Percentiles rank a stretch among this genome's conserved stretches.
These are phyloP conservation scores for Pichia exigua DNA, from an alignment of 805 yeast genomes.

Conservation along the genomic window DNA sequence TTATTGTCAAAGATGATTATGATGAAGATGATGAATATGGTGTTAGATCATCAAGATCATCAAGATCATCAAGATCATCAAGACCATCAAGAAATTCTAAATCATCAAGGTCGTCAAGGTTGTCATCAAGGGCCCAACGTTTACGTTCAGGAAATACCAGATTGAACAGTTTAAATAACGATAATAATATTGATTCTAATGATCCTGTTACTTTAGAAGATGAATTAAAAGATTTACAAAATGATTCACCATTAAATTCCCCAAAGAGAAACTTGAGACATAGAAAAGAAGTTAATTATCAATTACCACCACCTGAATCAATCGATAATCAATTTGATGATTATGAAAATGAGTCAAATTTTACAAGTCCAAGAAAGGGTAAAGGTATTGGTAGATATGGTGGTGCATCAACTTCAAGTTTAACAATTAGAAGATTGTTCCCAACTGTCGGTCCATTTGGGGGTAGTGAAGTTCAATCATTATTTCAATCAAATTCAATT, in stretches of 20 bases:
- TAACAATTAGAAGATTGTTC: conserved; percentile 57
- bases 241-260: conserved; percentile 42
- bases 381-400: conserved; percentile 19
- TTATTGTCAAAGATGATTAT: conserved; percentile 16
- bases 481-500: conserved; percentile 58
- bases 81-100: conserved; percentile 1
- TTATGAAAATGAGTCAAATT: conserved; percentile 2
- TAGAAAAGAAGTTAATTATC: conserved; percentile 68
- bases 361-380: conserved; percentile 25
- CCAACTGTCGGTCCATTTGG: conserved; percentile 98
- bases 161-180: conserved; percentile 2
- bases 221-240: conserved; percentile 60
- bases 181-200: conserved; percentile 11
- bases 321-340: conserved; percentile 31
- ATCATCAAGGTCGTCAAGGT: not conserved
- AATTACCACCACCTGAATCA: conserved; percentile 72
- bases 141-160: not conserved
- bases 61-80: not conserved
- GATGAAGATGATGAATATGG: conserved; percentile 11
- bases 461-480: conserved; percentile 83
- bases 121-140: not conserved
- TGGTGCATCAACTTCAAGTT: conserved; percentile 21
- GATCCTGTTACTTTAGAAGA: conserved; percentile 40
- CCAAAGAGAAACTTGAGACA: conserved; percentile 51
- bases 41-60: not conserved